Percentiles rank a stretch among this genome's conserved stretches.
Conservation (phyloP, 345 rosid species). For the Diplotaxis tenuifolia region DNA sequence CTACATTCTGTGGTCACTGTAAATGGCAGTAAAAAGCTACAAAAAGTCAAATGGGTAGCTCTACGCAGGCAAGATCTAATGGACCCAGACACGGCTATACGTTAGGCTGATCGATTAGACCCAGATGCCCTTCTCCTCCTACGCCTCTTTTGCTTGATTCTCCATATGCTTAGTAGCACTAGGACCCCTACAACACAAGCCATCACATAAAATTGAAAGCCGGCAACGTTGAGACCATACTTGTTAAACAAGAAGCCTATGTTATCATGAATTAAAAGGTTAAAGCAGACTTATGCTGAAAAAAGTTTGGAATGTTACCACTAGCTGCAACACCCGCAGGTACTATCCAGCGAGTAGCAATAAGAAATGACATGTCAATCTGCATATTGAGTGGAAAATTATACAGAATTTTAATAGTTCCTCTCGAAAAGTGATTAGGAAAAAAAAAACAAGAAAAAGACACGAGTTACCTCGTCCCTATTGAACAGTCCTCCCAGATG, state of each 20-base stretch:
- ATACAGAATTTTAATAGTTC: neutral
- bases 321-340: conserved; percentile 62
- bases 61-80: conserved; percentile 1
- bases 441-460: neutral
- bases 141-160: conserved; percentile 70
- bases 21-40: neutral
- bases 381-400: conserved; percentile 33
- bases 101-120: conserved; percentile 43
- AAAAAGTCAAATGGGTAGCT: conserved; percentile 2
- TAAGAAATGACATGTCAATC: conserved; percentile 72
- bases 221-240: neutral
- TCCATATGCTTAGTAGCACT: conserved; percentile 65
- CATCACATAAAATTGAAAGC: neutral
- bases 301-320: conserved; percentile 47
- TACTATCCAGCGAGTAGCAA: conserved; percentile 74
- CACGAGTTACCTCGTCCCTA: conserved; percentile 64
- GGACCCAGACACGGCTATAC: neutral
- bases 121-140: conserved; percentile 65
- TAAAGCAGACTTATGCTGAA: neutral
- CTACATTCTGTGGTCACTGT: conserved; percentile 35
- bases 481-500: conserved; percentile 55
- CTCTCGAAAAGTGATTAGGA: neutral
- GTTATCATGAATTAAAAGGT: neutral
- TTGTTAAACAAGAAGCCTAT: neutral
- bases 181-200: conserved; percentile 51